Evolutionary conservation across 495 filamentous ascomycete genomes (phyloP).

Genomic region (Cryomyces minteri): DNA sequence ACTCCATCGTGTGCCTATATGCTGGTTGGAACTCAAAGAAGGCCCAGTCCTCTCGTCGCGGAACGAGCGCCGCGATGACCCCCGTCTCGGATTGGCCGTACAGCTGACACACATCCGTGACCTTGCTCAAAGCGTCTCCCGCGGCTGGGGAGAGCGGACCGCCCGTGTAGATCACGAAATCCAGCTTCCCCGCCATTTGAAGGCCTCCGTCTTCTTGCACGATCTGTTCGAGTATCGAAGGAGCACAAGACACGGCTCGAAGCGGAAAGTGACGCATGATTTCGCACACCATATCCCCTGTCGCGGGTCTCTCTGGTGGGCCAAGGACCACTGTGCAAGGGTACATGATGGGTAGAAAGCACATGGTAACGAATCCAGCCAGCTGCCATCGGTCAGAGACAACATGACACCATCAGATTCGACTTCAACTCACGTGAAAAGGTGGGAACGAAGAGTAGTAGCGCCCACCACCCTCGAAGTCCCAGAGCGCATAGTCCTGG

Average conservation of each 20-base stretch:
- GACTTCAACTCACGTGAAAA: background rate
- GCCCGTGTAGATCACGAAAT: constrained; percentile 15
- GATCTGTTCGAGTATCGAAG: no score
- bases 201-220: no score
- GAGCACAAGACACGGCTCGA: no score
- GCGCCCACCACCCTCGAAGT: background rate
- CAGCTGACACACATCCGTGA: constrained; percentile 15
- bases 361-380: background rate
- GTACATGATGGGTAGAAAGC: background rate
- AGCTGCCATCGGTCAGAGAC: background rate
- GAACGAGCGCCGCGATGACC: constrained; percentile 5
- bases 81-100: constrained; percentile 17
- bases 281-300: background rate
- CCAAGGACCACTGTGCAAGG: background rate
- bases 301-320: background rate
- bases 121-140: constrained; percentile 11
- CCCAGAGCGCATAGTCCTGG: no score
- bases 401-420: background rate
- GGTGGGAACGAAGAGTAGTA: background rate
- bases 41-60: constrained; percentile 8
- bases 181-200: background rate
- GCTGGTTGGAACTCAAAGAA: background rate
- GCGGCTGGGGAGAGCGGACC: constrained; percentile 10
- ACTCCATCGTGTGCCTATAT: background rate
- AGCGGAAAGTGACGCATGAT: background rate